Percentiles rank a stretch among this genome's conserved stretches.
Conservation (phyloP, 192 early-diverging fungal species). For the Mortierella claussenii region DNA sequence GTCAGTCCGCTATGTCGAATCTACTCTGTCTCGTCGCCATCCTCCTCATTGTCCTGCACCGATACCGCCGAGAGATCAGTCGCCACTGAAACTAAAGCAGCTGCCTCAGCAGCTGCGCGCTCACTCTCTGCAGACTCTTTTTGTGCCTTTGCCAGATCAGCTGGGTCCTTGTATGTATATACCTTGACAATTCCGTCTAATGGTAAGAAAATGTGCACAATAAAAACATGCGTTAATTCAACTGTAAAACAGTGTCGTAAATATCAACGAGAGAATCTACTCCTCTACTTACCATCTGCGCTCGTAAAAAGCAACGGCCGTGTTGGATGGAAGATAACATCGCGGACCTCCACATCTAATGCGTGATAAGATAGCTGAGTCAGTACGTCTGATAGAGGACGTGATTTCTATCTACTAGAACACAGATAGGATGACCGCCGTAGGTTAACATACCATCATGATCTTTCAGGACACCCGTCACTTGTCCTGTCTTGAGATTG, state of each 20-base stretch:
- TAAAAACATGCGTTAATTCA: background rate
- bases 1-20: too few relatives aligned
- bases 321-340: conserved; percentile 90
- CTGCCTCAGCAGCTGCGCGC: conserved; percentile 17
- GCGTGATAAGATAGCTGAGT: too few relatives aligned
- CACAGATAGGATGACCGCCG: too few relatives aligned
- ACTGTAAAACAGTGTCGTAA: background rate
- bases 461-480: conserved; percentile 83
- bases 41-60: conserved; percentile 32
- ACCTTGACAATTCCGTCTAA: conserved; percentile 74
- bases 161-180: conserved; percentile 61
- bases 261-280: background rate
- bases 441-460: conserved; percentile 78
- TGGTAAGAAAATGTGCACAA: background rate
- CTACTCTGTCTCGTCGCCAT: conserved; percentile 12
- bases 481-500: conserved; percentile 78
- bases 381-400: too few relatives aligned
- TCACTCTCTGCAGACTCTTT: conserved; percentile 37
- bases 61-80: conserved; percentile 43
- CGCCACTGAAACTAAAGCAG: conserved; percentile 28
- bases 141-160: conserved; percentile 23
- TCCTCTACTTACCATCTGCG: conserved; percentile 84
- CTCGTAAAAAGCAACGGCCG: conserved; percentile 84
- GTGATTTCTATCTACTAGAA: too few relatives aligned
- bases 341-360: conserved; percentile 89